Evolutionary conservation across 2,329 filamentous ascomycete genomes (phyloP).

Genomic region (Amauroascus niger): DNA sequence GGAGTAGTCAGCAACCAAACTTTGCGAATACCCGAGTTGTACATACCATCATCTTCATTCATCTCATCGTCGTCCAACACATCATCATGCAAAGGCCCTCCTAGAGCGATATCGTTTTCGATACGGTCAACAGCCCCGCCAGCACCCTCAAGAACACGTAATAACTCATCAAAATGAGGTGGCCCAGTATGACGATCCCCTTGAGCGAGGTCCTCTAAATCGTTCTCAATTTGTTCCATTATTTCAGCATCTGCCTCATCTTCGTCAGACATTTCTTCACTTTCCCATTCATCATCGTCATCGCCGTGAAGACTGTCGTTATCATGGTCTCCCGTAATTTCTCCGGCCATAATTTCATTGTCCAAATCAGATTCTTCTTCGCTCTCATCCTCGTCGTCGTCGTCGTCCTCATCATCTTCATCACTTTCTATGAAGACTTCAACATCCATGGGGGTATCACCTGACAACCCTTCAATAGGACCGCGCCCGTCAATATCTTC

Average conservation of each 20-base stretch:
- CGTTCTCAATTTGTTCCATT: slow-evolving; percentile 37
- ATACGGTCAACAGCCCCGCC: slow-evolving; percentile 36
- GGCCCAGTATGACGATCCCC: slow-evolving; percentile 30
- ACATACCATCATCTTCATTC: slow-evolving; percentile 47
- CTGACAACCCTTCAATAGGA: slow-evolving; percentile 53
- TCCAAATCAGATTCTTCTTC: slow-evolving; percentile 51
- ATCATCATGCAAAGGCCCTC: slow-evolving; percentile 41
- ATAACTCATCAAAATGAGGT: slow-evolving; percentile 38
- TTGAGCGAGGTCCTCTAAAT: slow-evolving; percentile 34
- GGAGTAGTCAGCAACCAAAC: slow-evolving; percentile 25
- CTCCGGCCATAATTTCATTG: slow-evolving; percentile 44
- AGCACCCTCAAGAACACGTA: slow-evolving; percentile 37
- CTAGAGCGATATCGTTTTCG: slow-evolving; percentile 38
- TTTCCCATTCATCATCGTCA: slow-evolving; percentile 43
- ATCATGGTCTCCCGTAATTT: slow-evolving; percentile 48
- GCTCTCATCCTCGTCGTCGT: slow-evolving; percentile 48
- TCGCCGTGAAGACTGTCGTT: slow-evolving; percentile 41
- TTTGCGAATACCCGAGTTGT: background rate
- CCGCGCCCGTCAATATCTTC: slow-evolving; percentile 76
- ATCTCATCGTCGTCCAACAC: slow-evolving; percentile 46
- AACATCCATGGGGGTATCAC: slow-evolving; percentile 58
- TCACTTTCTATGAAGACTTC: slow-evolving; percentile 80
- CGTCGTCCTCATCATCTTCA: slow-evolving; percentile 48
- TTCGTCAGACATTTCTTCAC: slow-evolving; percentile 40
- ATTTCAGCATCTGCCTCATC: slow-evolving; percentile 37